phyloP scores from a whole-genome alignment of 2,329 filamentous ascomycete genomes.

The Diaporthe humulicola region DNA sequence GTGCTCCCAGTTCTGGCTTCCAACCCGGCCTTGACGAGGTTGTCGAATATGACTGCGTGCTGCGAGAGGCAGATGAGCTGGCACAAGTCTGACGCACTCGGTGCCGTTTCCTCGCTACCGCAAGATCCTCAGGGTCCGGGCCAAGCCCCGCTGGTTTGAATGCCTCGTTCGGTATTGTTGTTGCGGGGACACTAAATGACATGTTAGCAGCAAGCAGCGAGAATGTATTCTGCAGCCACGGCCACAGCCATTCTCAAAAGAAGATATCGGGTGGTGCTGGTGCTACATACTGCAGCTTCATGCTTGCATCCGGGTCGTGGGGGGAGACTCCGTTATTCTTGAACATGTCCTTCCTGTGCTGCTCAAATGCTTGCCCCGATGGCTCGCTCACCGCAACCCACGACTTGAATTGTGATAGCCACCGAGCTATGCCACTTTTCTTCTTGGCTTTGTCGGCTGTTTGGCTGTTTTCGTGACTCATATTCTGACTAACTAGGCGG shows the following conservation, averaged over 20 bases:
- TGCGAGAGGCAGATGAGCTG: slow-evolving; percentile 46
- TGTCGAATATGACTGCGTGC: slow-evolving; percentile 52
- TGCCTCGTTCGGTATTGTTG: slow-evolving; percentile 58
- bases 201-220: background rate
- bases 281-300: slow-evolving; percentile 55
- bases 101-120: slow-evolving; percentile 49
- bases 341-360: slow-evolving; percentile 59
- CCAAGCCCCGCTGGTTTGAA: slow-evolving; percentile 60
- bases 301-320: slow-evolving; percentile 58
- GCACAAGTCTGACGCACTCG: slow-evolving; percentile 26
- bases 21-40: slow-evolving; percentile 50
- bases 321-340: slow-evolving; percentile 58
- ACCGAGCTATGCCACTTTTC: slow-evolving; percentile 50
- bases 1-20: slow-evolving; percentile 41
- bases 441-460: slow-evolving; percentile 42
- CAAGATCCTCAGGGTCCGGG: slow-evolving; percentile 60
- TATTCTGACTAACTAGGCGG: background rate
- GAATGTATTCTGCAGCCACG: background rate
- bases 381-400: slow-evolving; percentile 65
- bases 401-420: slow-evolving; percentile 59
- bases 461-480: slow-evolving; percentile 8
- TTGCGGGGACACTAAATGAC: slow-evolving; percentile 51
- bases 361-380: slow-evolving; percentile 61
- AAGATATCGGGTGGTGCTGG: background rate
- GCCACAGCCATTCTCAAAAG: background rate